Base-by-base conservation (phyloP, 495 filamentous ascomycete species). In the Penicillium paradoxum region DNA sequence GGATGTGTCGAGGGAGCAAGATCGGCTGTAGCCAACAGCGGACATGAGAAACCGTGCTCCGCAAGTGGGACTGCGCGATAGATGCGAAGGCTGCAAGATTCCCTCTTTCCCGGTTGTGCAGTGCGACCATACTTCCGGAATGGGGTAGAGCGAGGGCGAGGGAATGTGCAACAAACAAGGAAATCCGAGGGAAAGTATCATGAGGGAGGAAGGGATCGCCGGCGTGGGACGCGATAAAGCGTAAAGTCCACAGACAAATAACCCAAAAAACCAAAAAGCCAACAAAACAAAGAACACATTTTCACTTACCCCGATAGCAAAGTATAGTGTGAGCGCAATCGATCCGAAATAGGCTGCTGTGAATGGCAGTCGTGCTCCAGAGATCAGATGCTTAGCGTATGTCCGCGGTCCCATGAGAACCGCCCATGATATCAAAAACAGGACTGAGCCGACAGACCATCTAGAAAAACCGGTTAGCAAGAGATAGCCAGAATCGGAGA, bases 331-430 rank as follows among this genome's bases (percentile, higher is more conserved):
- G 63, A 97, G 67, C 2, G 73, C 84, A 57, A 98, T 95, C 36
- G 89, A 95, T 36, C 92, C 93, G 75, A 98, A 97, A 77, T 98
- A 98, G 24, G 90, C 89, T 44, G 90, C 90, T 17, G 93, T 97
- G 67, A 98, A 98, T 10, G 95, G 93, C 45, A 98, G 71, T 55
- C 93, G 82, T 53, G 89, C 77, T 48, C 82, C 83, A 45, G 95
- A 97, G 59, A 90, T 71, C 63, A 98, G 79, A 70, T 98, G 93
- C 60, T 82, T 84, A 43, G 83, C 73, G 72, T 97, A 98, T 40
- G 78, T 72, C 72, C 79, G 75, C 17, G 91, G 91, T 45, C 93
- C 93, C 84, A 96, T 91, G 73, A 98, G 78, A 56, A 91, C 90
- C 4, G 90, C 91, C 82, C 90, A 98, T 67, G 95, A 96, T 53